phyloP scores from a whole-genome alignment of 805 yeast species.

The Sugiyamaella chiloensis region DNA sequence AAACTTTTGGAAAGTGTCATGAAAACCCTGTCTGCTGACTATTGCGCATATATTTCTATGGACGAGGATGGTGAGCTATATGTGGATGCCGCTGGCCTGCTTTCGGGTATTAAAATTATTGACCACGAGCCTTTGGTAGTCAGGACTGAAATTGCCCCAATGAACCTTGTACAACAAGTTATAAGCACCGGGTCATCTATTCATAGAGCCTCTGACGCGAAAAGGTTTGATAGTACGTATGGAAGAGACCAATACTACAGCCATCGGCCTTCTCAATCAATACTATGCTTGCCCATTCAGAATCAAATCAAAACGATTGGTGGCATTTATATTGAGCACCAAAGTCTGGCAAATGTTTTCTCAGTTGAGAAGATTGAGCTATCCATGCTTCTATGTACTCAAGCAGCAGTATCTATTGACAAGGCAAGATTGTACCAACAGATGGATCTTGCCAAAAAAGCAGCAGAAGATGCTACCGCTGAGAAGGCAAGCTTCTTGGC shows the following conservation, averaged over 20 bases:
- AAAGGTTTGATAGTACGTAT: slow-evolving; percentile 35
- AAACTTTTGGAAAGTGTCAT: slow-evolving; percentile 42
- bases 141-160: slow-evolving; percentile 45
- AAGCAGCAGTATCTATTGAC: slow-evolving; percentile 50
- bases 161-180: slow-evolving; percentile 38
- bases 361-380: slow-evolving; percentile 39
- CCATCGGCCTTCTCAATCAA: slow-evolving; percentile 35
- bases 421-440: slow-evolving; percentile 47
- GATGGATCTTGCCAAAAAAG: slow-evolving; percentile 39
- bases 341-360: slow-evolving; percentile 30
- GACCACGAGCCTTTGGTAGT: slow-evolving; percentile 39
- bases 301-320: slow-evolving; percentile 43
- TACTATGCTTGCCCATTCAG: slow-evolving; percentile 46
- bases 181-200: slow-evolving; percentile 38
- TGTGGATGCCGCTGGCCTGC: slow-evolving; percentile 32
- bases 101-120: slow-evolving; percentile 30
- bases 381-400: slow-evolving; percentile 45
- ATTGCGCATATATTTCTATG: slow-evolving; percentile 33
- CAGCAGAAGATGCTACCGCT: slow-evolving; percentile 52
- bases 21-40: slow-evolving; percentile 38
- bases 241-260: slow-evolving; percentile 42
- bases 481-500: slow-evolving; percentile 53
- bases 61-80: slow-evolving; percentile 32
- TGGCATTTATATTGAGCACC: slow-evolving; percentile 44
- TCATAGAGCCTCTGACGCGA: slow-evolving; percentile 38